Evolutionary conservation across 108 stramenopile genomes (phyloP), one percentile per base, ranked within the genome.

Genomic region (Nitzschia sp.): DNA sequence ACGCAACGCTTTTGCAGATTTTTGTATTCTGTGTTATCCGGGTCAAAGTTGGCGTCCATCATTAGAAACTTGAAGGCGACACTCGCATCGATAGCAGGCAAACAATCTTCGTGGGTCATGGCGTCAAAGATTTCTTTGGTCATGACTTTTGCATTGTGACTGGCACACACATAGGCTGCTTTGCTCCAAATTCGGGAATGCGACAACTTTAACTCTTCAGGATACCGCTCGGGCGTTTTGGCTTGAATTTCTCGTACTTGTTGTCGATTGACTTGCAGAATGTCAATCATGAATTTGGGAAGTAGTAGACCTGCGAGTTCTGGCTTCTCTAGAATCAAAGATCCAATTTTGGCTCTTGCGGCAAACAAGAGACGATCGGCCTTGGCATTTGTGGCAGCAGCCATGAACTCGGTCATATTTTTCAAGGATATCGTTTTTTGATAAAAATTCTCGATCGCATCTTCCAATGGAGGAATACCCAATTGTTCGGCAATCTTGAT

Each of bases 371-470:
- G 44, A 17, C 55, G 68, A 30, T 65, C 57, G 23, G 75, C 68
- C 32, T 64, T 64, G 33, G 46, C 54, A 28, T 64, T 44, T 21
- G 59, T 69, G 25, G 75, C 75, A 0, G 50, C 31, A 33, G 15
- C 46, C 45, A 76, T 11, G 44, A 76, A 76, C 9, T 76, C 75
- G 1, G 57, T 61, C 63, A 76, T 50, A 31, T 76, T 76, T 36
- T 64, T 68, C 15, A 76, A 32, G 1, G 75, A 69, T 5, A 69
- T 26, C 47, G 58, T 76, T 41, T 69, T 66, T 31, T 34, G 62
- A 30, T 76, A 76, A 56, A 76, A 76, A 2, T 76, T 68, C 19
- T 28, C 63, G 35, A 76, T 69, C 0, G 75, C 75, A 52, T 69
- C 68, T 50, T 59, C 36, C 56, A 76, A 34, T 0, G 63, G 28